phyloP scores from a whole-genome alignment of 140 eudicot genomes.

The Oenanthe javanica region DNA sequence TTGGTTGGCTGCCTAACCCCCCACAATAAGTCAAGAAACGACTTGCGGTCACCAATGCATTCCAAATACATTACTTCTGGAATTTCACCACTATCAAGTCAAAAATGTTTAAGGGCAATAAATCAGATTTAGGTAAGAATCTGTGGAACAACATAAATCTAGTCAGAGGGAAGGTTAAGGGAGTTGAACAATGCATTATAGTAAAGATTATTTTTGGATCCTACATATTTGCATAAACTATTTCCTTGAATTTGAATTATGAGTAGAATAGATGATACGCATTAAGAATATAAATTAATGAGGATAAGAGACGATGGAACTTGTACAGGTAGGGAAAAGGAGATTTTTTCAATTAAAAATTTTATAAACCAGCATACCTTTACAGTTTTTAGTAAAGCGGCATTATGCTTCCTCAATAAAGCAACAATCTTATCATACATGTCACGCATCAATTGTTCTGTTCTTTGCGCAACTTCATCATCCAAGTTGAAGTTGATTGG shows the following conservation, averaged over 20 bases:
- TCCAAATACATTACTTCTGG: not conserved
- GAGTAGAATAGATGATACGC: not conserved
- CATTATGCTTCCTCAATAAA: slow-evolving; percentile 58
- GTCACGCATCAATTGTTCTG: slow-evolving; percentile 54
- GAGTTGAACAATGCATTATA: not conserved
- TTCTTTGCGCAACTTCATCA: slow-evolving; percentile 68
- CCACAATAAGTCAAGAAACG: too few species aligned
- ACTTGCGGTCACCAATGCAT: too few species aligned
- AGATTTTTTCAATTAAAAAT: not conserved
- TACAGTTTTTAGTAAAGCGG: slow-evolving; percentile 79
- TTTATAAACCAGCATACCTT: slow-evolving; percentile 44
- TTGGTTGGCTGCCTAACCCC: too few species aligned
- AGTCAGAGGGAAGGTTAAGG: not conserved
- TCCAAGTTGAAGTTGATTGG: slow-evolving; percentile 67
- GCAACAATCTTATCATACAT: slow-evolving; percentile 64
- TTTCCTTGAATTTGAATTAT: too few species aligned
- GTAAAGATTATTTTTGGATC: not conserved
- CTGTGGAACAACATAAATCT: not conserved
- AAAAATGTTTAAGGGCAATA: not conserved
- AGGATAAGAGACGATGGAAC: not conserved
- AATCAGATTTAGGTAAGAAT: not conserved
- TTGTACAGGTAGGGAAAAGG: not conserved
- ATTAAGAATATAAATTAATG: not conserved
- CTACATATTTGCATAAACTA: not conserved
- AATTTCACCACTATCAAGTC: not conserved